A percentile compares a stretch with the other conserved stretches of the same genome.
Evolutionary conservation across 257 asterid species (phyloP).

Genomic region (Fraxinus quadrangulata): DNA sequence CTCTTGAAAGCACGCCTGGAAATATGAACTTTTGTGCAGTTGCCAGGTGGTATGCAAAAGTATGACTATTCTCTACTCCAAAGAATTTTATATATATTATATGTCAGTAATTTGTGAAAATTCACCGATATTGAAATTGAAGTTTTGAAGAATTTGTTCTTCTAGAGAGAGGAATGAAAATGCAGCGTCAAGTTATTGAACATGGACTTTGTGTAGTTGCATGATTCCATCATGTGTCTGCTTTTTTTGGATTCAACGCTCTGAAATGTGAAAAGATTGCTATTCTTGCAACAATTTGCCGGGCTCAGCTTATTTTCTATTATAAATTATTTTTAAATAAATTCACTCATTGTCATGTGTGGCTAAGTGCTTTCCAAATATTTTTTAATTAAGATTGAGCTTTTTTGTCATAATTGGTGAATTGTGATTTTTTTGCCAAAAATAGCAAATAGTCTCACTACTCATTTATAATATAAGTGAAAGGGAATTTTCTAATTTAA

Average conservation of each 20-base stretch:
- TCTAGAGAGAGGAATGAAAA: background rate
- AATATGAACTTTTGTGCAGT: constrained; percentile 28
- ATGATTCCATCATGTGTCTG: constrained; percentile 6
- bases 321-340: background rate
- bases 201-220: background rate
- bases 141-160: background rate
- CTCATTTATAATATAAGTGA: no score
- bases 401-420: no score
- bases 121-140: background rate
- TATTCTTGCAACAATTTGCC: background rate
- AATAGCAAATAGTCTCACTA: no score
- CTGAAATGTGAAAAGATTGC: background rate
- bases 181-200: background rate
- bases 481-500: no score
- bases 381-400: no score
- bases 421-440: no score
- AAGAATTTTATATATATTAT: background rate
- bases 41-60: constrained; percentile 37
- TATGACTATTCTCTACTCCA: background rate
- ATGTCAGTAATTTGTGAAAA: background rate
- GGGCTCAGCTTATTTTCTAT: background rate
- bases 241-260: background rate
- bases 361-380: background rate
- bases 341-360: background rate
- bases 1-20: constrained; percentile 32